Evolutionary conservation across 306 rosid genomes (phyloP).

Genomic region (Nissolia schottii): DNA sequence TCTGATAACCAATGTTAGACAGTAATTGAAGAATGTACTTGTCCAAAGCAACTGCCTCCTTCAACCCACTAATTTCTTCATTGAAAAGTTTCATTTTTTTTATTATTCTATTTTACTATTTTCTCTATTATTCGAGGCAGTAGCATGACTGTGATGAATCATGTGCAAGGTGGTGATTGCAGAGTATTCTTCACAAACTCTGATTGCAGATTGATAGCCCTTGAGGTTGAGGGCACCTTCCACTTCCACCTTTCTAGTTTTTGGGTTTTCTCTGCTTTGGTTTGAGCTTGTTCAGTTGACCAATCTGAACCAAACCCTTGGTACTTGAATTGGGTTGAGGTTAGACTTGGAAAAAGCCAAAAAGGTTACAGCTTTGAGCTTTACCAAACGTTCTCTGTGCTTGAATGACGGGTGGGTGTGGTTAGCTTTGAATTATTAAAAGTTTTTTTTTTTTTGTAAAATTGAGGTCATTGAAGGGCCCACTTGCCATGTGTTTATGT

Average conservation of each 20-base stretch:
- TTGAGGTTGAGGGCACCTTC: neutral
- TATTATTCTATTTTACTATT: neutral
- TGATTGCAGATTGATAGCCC: neutral
- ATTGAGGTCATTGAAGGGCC: conserved; percentile 3
- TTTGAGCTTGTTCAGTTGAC: neutral
- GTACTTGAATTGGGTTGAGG: conserved; percentile 11
- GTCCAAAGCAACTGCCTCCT: neutral
- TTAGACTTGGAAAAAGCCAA: conserved; percentile 11
- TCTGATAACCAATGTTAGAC: too few species aligned
- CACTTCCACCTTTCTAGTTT: neutral
- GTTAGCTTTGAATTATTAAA: neutral
- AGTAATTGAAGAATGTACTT: neutral
- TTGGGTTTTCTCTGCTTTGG: conserved; percentile 3
- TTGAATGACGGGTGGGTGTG: conserved; percentile 27
- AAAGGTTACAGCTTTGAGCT: conserved; percentile 27
- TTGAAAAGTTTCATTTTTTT: neutral
- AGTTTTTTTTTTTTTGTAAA: neutral
- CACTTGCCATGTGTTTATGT: conserved; percentile 10
- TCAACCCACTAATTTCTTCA: neutral
- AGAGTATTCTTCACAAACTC: neutral
- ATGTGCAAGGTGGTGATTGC: neutral
- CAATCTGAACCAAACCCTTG: neutral
- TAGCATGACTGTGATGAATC: neutral
- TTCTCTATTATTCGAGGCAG: neutral
- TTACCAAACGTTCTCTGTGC: conserved; percentile 40